These are phyloP conservation scores for Xerocomellus intermedius DNA, from an alignment of 768 basidiomycete genomes.

Conservation along the genomic window DNA sequence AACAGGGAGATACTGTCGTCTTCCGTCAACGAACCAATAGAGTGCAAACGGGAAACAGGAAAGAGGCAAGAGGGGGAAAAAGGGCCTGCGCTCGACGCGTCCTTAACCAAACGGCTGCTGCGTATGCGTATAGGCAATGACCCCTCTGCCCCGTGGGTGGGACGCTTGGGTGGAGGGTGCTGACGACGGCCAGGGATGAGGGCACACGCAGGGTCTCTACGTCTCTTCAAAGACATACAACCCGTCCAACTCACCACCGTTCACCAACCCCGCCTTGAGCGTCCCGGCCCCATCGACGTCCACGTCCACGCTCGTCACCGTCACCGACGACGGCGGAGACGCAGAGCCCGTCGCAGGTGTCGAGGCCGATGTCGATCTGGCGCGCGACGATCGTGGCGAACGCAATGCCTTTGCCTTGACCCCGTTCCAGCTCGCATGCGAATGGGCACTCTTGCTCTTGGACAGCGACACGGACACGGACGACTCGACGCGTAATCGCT, in stretches of 20 bases:
- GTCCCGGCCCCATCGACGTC: constrained; percentile 15
- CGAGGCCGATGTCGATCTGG: constrained; percentile 4
- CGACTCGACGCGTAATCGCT: constrained; percentile 30
- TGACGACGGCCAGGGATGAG: background rate
- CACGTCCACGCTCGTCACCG: constrained; percentile 17
- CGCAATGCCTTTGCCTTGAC: background rate
- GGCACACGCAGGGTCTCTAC: background rate
- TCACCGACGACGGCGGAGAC: constrained; percentile 25
- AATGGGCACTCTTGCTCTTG: background rate
- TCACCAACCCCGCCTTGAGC: constrained; percentile 29
- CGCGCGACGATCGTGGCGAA: constrained; percentile 11
- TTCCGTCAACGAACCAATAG: background rate
- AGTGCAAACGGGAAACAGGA: too few species aligned
- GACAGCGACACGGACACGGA: background rate
- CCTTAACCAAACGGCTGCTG: background rate
- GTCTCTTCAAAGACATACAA: constrained; percentile 32
- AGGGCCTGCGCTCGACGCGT: constrained; percentile 4
- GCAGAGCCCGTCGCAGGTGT: constrained; percentile 8
- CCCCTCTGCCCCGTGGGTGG: constrained; percentile 8
- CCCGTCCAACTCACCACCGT: constrained; percentile 32
- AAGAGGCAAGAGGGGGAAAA: background rate
- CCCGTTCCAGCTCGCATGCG: background rate
- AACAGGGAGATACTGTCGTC: constrained; percentile 9
- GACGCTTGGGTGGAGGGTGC: constrained; percentile 3
- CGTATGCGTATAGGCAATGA: background rate